phyloP scores from a whole-genome alignment of 2,329 filamentous ascomycete species.

The Monilinia fructicola region DNA sequence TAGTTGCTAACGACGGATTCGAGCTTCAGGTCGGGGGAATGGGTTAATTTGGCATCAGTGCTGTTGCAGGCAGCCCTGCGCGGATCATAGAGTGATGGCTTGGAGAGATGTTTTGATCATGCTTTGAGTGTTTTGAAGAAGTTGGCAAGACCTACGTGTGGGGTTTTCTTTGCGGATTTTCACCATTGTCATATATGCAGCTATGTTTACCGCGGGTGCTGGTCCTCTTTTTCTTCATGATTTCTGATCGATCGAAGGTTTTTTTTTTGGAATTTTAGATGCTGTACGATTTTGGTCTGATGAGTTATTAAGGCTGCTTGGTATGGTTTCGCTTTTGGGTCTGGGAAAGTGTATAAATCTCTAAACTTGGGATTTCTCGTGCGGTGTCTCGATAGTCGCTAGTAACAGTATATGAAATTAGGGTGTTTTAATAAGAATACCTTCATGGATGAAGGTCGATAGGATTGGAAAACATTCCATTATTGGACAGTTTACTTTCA shows the following conservation, averaged over 20 bases:
- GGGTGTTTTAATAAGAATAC: not conserved
- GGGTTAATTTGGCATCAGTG: not conserved
- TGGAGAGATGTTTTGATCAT: not conserved
- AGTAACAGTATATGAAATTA: too few species aligned
- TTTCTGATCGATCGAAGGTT: too few species aligned
- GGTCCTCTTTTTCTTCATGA: too few species aligned
- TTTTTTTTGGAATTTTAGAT: not conserved
- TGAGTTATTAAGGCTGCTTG: too few species aligned
- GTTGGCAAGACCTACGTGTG: not conserved
- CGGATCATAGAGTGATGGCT: not conserved
- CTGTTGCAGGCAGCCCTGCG: not conserved
- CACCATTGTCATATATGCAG: too few species aligned
- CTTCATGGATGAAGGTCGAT: not conserved
- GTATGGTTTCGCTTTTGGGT: not conserved
- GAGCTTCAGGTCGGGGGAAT: not conserved
- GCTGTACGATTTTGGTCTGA: not conserved
- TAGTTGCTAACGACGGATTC: not conserved
- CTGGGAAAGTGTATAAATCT: not conserved
- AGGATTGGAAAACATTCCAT: too few species aligned
- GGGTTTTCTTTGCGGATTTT: too few species aligned
- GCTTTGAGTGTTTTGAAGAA: not conserved
- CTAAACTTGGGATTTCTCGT: not conserved
- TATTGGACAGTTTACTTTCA: too few species aligned
- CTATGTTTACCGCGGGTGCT: too few species aligned
- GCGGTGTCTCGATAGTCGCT: too few species aligned